Percentiles rank a stretch among this genome's conserved stretches.
phyloP scores from a whole-genome alignment of 495 filamentous ascomycete species.

The Penicillium flavigenum region DNA sequence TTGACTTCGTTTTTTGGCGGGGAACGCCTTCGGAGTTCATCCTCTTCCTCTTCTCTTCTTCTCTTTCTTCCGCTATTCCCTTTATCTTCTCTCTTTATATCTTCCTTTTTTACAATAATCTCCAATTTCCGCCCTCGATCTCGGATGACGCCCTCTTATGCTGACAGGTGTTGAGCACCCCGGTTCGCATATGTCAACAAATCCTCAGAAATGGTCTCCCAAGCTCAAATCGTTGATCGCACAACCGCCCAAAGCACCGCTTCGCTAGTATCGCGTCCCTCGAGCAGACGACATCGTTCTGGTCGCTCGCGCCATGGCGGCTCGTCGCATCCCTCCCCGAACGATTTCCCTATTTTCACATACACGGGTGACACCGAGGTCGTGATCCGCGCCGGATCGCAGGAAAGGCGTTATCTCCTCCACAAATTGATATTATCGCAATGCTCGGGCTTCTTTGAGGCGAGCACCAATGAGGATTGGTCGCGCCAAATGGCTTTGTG shows the following conservation, averaged over 20 bases:
- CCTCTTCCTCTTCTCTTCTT: neutral
- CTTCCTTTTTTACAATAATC: neutral
- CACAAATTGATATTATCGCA: constrained; percentile 81
- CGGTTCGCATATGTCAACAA: constrained; percentile 2
- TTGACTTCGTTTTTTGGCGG: constrained; percentile 1
- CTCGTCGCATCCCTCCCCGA: constrained; percentile 66
- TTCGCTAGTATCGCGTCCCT: constrained; percentile 60
- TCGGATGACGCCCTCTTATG: constrained; percentile 21
- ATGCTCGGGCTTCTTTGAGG: constrained; percentile 91
- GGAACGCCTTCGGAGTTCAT: neutral
- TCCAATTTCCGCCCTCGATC: neutral
- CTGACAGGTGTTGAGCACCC: constrained; percentile 28
- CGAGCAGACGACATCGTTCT: constrained; percentile 63
- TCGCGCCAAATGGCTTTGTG: constrained; percentile 47
- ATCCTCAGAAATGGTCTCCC: constrained; percentile 62
- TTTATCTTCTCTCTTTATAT: neutral
- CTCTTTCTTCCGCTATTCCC: neutral
- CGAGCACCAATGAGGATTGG: constrained; percentile 85
- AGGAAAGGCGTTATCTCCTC: constrained; percentile 79
- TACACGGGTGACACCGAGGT: constrained; percentile 92
- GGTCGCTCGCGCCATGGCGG: constrained; percentile 81
- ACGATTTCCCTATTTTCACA: constrained; percentile 89
- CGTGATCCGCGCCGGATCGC: constrained; percentile 65
- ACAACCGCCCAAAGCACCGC: constrained; percentile 51
- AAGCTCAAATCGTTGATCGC: constrained; percentile 62